A percentile compares a stretch with the other conserved stretches of the same genome.
phyloP scores from a whole-genome alignment of 345 rosid species.

The Hibiscus mutabilis region DNA sequence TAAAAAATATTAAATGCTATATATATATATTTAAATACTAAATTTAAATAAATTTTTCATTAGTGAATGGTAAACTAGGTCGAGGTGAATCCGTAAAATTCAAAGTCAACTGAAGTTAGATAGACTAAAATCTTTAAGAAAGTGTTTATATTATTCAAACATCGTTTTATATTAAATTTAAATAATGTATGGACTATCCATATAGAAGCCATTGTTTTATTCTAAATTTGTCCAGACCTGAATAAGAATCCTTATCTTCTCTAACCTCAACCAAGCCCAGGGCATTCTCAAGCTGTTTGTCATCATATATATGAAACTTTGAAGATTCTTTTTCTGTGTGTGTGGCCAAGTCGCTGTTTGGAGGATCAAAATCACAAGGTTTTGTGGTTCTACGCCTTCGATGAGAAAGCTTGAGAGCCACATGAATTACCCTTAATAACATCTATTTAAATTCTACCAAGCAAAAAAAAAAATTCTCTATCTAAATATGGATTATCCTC shows the following conservation, averaged over 20 bases:
- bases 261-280: neutral
- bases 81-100: no score
- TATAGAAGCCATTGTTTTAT: neutral
- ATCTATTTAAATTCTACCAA: no score
- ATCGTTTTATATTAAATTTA: neutral
- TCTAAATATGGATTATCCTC: neutral
- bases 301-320: no score
- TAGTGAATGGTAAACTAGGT: no score
- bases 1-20: no score
- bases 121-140: neutral
- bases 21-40: no score
- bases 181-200: neutral
- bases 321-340: neutral
- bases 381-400: constrained; percentile 16
- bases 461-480: no score
- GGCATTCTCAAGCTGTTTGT: neutral
- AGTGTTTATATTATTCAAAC: neutral
- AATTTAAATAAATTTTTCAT: no score
- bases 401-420: neutral
- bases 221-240: neutral
- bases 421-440: no score
- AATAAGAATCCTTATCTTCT: neutral
- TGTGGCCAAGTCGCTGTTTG: neutral
- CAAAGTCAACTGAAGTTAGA: no score
- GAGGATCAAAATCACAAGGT: neutral